Conservation (phyloP, 2,329 filamentous ascomycete species). For the Botrytis elliptica region DNA sequence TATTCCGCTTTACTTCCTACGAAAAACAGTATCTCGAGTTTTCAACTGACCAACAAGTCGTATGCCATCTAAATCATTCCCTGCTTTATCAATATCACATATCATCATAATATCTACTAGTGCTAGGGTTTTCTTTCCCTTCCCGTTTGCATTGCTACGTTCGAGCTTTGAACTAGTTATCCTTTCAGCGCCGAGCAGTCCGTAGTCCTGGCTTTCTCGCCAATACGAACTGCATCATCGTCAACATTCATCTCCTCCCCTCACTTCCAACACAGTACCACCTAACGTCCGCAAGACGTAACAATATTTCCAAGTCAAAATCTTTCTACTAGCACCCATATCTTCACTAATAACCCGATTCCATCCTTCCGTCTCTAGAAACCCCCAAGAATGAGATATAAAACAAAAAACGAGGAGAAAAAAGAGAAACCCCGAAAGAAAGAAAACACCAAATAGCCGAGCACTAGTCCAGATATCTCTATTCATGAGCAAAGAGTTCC, state of each 20-base stretch:
- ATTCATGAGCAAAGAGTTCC: background rate
- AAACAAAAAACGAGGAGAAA: rapidly evolving
- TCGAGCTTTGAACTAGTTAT: background rate
- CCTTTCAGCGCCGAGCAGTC: no score
- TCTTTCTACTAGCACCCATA: background rate
- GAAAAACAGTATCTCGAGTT: background rate
- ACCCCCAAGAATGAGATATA: background rate
- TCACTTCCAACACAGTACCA: background rate
- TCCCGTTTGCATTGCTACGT: background rate
- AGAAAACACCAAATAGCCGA: background rate
- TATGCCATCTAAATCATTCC: background rate
- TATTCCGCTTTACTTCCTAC: background rate
- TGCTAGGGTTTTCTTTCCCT: no score
- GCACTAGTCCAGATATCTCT: background rate
- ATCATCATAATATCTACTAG: background rate
- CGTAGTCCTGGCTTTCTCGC: no score
- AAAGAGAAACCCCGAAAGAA: background rate
- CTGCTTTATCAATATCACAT: background rate
- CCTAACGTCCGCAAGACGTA: background rate
- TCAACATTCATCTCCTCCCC: background rate
- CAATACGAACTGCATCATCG: no score
- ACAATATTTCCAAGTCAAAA: background rate
- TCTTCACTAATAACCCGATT: background rate
- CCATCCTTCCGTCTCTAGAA: background rate
- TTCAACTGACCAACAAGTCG: background rate